Percentiles rank a stretch among this genome's conserved stretches.
Evolutionary conservation across 345 rosid genomes (phyloP).

Genomic region (Heritiera littoralis): DNA sequence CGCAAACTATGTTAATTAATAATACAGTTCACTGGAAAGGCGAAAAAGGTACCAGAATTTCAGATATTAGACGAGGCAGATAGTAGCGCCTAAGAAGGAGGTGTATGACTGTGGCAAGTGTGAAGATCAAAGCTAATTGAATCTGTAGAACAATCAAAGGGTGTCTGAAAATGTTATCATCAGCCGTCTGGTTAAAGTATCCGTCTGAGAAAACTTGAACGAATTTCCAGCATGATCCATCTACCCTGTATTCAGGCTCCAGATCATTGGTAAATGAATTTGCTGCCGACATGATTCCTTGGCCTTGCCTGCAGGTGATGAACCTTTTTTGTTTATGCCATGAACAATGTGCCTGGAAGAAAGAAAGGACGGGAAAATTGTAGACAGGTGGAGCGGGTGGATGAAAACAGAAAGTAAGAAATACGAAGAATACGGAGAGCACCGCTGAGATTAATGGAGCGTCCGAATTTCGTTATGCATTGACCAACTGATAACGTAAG

Average conservation of each 20-base stretch:
- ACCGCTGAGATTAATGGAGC: slow-evolving; percentile 5
- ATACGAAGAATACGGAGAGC: neutral
- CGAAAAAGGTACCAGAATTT: neutral
- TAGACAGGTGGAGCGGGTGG: neutral
- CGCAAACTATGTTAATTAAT: no score
- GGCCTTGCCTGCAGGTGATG: neutral
- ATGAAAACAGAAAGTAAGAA: neutral
- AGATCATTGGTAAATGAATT: neutral
- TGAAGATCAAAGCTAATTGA: neutral
- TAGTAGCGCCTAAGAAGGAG: neutral
- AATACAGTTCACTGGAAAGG: neutral
- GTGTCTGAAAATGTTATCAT: neutral
- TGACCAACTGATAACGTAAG: neutral
- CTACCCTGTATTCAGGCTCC: slow-evolving; percentile 11
- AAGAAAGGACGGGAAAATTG: neutral
- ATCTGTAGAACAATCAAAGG: neutral
- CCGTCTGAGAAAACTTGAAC: slow-evolving; percentile 29
- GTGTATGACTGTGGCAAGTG: neutral
- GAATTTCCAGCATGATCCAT: slow-evolving; percentile 27
- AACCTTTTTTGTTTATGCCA: neutral
- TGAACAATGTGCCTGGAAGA: neutral
- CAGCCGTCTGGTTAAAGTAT: slow-evolving; percentile 13
- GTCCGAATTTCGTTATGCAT: neutral
- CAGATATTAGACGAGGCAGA: slow-evolving; percentile 9
- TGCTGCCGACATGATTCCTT: neutral